Percentiles rank a stretch among this genome's conserved stretches.
Evolutionary conservation across 1,284 basidiomycete species (phyloP).

Genomic region (Cystobasidium pallidum): DNA sequence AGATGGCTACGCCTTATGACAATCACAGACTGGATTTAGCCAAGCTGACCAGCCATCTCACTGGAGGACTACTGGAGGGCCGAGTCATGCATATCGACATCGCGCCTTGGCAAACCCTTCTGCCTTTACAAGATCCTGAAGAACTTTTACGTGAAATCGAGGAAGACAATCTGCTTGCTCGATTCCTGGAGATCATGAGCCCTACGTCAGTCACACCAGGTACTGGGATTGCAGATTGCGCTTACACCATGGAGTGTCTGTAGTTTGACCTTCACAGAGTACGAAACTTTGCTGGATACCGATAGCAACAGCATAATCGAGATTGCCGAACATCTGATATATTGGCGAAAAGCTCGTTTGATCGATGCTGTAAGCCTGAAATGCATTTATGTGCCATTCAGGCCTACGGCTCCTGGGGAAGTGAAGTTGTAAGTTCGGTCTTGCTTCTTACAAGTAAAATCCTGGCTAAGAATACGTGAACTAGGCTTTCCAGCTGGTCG

Average conservation of each 20-base stretch:
- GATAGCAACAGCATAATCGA: constrained; percentile 48
- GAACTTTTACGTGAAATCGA: constrained; percentile 57
- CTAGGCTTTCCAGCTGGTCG: constrained; percentile 67
- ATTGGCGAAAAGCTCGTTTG: constrained; percentile 84
- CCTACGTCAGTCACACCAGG: constrained; percentile 61
- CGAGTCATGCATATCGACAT: constrained; percentile 62
- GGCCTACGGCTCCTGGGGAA: constrained; percentile 51
- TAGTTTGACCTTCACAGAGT: constrained; percentile 49
- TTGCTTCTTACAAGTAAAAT: neutral
- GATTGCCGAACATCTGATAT: constrained; percentile 64
- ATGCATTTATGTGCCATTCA: constrained; percentile 72
- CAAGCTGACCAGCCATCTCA: constrained; percentile 33
- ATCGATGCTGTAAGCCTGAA: constrained; percentile 83
- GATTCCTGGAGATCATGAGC: constrained; percentile 57
- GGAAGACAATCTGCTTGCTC: constrained; percentile 61
- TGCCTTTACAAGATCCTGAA: constrained; percentile 63
- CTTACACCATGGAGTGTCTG: constrained; percentile 34
- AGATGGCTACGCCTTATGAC: constrained; percentile 26
- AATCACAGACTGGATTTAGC: constrained; percentile 29
- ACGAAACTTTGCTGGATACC: constrained; percentile 51
- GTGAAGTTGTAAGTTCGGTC: constrained; percentile 39
- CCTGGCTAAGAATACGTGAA: neutral
- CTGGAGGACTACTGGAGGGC: constrained; percentile 56
- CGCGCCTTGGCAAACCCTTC: constrained; percentile 88
- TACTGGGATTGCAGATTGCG: constrained; percentile 48